These are phyloP conservation scores for Arctium lappa DNA, from an alignment of 129 eudicot species.

Conservation along the genomic window DNA sequence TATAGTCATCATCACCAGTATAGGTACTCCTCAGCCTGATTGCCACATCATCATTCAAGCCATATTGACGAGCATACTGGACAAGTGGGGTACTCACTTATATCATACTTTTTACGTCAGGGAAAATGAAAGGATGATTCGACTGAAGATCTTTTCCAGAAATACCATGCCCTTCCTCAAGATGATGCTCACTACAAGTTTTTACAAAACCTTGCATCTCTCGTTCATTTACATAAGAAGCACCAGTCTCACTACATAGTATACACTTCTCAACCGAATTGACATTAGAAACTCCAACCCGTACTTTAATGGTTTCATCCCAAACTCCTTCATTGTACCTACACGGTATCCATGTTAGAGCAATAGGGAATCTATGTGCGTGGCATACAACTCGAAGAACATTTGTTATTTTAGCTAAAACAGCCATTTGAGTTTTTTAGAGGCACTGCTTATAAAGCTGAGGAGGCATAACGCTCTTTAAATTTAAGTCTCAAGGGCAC, in stretches of 20 bases:
- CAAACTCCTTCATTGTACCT: slow-evolving; percentile 30
- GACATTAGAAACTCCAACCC: slow-evolving; percentile 31
- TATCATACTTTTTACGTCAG: slow-evolving; percentile 68
- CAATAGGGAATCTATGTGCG: slow-evolving; percentile 76
- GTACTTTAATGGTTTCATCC: slow-evolving; percentile 39
- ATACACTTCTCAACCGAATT: slow-evolving; percentile 36
- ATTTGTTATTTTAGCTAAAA: slow-evolving; percentile 76
- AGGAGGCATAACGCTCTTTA: slow-evolving; percentile 67
- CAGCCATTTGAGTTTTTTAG: slow-evolving; percentile 72
- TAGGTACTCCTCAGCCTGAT: slow-evolving; percentile 63
- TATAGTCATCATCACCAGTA: slow-evolving; percentile 79
- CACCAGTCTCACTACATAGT: slow-evolving; percentile 51
- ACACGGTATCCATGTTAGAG: slow-evolving; percentile 92
- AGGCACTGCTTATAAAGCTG: slow-evolving; percentile 63
- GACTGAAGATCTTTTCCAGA: slow-evolving; percentile 82
- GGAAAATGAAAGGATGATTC: slow-evolving; percentile 59
- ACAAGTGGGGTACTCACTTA: slow-evolving; percentile 77
- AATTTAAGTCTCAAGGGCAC: slow-evolving; percentile 77
- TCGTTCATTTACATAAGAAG: slow-evolving; percentile 63
- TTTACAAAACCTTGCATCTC: slow-evolving; percentile 68
- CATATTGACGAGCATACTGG: slow-evolving; percentile 76
- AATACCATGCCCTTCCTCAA: slow-evolving; percentile 78
- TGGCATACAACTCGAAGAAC: slow-evolving; percentile 76
- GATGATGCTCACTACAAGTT: slow-evolving; percentile 68
- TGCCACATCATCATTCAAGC: slow-evolving; percentile 74